Evolutionary conservation across 164 flowering plant genomes (phyloP).

Genomic region (Nelumbo lutea): DNA sequence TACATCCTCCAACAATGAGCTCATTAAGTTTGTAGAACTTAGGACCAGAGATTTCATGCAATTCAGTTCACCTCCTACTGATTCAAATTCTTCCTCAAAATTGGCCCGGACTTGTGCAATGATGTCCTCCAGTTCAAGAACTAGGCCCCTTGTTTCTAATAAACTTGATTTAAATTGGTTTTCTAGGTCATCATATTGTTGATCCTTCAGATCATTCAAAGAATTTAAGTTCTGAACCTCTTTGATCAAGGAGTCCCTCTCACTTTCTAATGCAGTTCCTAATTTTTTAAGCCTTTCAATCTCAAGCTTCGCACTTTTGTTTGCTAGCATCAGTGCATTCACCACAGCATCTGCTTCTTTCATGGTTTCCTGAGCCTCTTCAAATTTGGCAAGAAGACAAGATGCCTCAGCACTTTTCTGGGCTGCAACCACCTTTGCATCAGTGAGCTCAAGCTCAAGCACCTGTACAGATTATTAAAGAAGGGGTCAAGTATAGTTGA

Average conservation of each 20-base stretch:
- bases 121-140: constrained; percentile 48
- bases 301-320: constrained; percentile 65
- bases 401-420: constrained; percentile 71
- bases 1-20: constrained; percentile 67
- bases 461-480: constrained; percentile 33
- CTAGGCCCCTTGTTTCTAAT: constrained; percentile 27
- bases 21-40: constrained; percentile 34
- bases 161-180: constrained; percentile 33
- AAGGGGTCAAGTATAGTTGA: constrained; percentile 3
- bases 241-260: constrained; percentile 32
- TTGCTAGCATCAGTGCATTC: constrained; percentile 67
- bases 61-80: constrained; percentile 39
- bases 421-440: constrained; percentile 46
- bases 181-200: constrained; percentile 40
- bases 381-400: constrained; percentile 62
- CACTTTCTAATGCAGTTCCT: constrained; percentile 26
- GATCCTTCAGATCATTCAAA: constrained; percentile 30
- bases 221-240: constrained; percentile 50
- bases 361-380: constrained; percentile 72
- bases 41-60: constrained; percentile 43
- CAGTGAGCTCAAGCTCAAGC: constrained; percentile 53
- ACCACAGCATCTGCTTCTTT: constrained; percentile 78
- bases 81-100: constrained; percentile 32
- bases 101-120: constrained; percentile 30
- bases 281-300: constrained; percentile 38